phyloP scores from a whole-genome alignment of 176 grass and related monocot genomes.

The maize (Zea mays) region Zm-B73-REFERENCE-NAM-5.0 NC_050103.1:75124001-75124500 shows the following conservation, averaged over 20 bases:
- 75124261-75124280: not conserved
- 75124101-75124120: not conserved
- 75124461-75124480: not conserved
- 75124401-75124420: slow-evolving; percentile 47
- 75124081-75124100: not conserved
- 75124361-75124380: slow-evolving; percentile 92
- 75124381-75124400: slow-evolving; percentile 67
- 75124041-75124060: not conserved
- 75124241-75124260: not conserved
- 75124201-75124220: not conserved
- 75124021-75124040: not conserved
- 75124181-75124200: not conserved
- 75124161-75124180: not conserved
- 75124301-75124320: not conserved
- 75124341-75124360: slow-evolving; percentile 96
- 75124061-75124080: not conserved
- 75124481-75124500: not conserved
- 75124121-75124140: not conserved
- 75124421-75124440: not conserved
- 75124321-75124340: slow-evolving; percentile 81
- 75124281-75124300: not conserved
- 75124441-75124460: too few relatives aligned
- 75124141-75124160: not conserved
- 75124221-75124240: not conserved
- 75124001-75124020: not conserved